Percentiles rank a stretch among this genome's conserved stretches.
Evolutionary conservation across 352 stramenopile genomes (phyloP).

Genomic region (Phytopythium cucurbitacearum): DNA sequence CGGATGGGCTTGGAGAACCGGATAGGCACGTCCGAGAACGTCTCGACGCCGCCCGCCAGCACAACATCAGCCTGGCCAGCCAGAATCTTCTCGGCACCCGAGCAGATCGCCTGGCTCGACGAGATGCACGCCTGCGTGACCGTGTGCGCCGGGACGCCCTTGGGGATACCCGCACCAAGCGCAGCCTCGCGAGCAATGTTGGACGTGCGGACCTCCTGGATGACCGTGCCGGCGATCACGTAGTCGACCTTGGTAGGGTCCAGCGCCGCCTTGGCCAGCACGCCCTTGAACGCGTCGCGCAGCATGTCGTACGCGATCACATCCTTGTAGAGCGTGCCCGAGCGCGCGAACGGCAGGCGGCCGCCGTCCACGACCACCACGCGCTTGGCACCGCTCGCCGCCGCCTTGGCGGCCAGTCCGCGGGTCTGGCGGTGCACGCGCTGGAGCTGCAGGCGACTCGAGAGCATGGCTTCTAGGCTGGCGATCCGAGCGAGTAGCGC

Average conservation of each 20-base stretch:
- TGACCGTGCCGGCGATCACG: slow-evolving; percentile 95
- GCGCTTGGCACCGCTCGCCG: slow-evolving; percentile 31
- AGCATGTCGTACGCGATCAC: slow-evolving; percentile 97
- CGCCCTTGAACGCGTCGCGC: slow-evolving; percentile 93
- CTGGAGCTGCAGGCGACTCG: slow-evolving; percentile 13
- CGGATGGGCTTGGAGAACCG: slow-evolving; percentile 89
- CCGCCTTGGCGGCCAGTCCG: slow-evolving; percentile 30
- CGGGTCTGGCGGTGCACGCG: slow-evolving; percentile 28
- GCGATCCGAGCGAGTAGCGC: not conserved
- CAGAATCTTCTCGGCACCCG: slow-evolving; percentile 95
- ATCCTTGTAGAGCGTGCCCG: slow-evolving; percentile 96
- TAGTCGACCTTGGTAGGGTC: slow-evolving; percentile 96
- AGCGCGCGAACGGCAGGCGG: slow-evolving; percentile 94
- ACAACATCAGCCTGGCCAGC: slow-evolving; percentile 94
- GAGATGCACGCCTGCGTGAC: slow-evolving; percentile 97
- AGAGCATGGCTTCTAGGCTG: slow-evolving; percentile 17
- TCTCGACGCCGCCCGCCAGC: slow-evolving; percentile 95
- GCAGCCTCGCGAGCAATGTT: slow-evolving; percentile 97
- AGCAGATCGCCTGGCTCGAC: slow-evolving; percentile 93
- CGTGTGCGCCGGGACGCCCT: slow-evolving; percentile 93
- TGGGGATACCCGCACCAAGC: slow-evolving; percentile 95
- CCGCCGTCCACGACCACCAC: slow-evolving; percentile 94
- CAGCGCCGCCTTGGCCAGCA: slow-evolving; percentile 94
- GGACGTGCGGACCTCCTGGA: slow-evolving; percentile 95
- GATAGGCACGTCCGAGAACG: slow-evolving; percentile 98